Base-by-base conservation (phyloP, 345 rosid genomes). In the Boechera divaricarpa region DNA sequence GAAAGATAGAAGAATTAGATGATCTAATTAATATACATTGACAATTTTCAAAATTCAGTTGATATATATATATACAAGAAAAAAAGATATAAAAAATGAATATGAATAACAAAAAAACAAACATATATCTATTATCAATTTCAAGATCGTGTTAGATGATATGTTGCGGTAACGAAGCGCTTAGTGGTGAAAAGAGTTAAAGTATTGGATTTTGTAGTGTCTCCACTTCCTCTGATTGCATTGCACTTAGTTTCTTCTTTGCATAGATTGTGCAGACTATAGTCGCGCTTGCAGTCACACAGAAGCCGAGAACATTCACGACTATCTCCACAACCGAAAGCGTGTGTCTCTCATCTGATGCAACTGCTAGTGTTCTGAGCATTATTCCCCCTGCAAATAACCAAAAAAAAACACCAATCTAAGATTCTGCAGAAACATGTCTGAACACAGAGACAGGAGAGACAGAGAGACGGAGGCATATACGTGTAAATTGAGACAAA, bases 401-500 rank as follows among this genome's bases (percentile, higher is more conserved):
- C 69, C 24, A 21, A 21, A 41, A 6, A 12, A 28, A 76, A 26
- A 61, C 10, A 41, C 38, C 38, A 10, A 3, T 69, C 8, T 59
- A 51, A 73, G 69, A 65, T 51, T 72, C 41, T 41, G 63, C 29
- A 3, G 45, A 47, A 48, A 11, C 36, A n/a, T 56, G 38, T 4
- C 21, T 63, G 48, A 63, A 29, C 47, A 39, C 29, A 5, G 35
- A 52, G 47, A 63, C 2, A 48, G 13, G 53, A 48, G n/a, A n/a
- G 53, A 73, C 8, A 78, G 10, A 57, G 35, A 58, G 59, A 82
- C 54, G 54, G 64, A 66, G 76, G 63, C 53, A 36, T 87, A 74
- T 86, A 95, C 99, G 98, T 95, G 85, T 95, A 95, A 48, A 95
- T 86, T 32, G 99, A 87, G 77, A 92, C 86, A 44, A 95, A 95